phyloP scores from a whole-genome alignment of 371 early-diverging fungal species.

The Rhizopus microsporus region DNA sequence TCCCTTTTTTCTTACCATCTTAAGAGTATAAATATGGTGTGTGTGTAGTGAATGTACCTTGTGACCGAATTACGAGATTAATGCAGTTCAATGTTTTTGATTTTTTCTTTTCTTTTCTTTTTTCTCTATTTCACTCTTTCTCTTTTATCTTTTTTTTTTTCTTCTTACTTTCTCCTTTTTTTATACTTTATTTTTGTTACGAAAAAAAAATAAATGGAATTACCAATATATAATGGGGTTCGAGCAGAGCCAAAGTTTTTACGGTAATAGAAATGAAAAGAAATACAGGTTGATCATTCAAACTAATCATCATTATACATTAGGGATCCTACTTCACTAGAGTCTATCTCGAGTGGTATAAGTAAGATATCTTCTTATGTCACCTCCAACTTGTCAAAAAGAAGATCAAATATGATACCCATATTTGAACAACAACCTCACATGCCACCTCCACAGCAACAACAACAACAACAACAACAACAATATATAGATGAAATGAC shows the following conservation, averaged over 20 bases:
- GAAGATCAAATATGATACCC: conserved; percentile 43
- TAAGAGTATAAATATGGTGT: background rate
- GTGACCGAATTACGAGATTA: conserved; percentile 1
- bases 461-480: conserved; percentile 27
- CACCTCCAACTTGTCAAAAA: conserved; percentile 46
- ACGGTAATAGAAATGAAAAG: conserved; percentile 22
- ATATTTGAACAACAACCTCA: conserved; percentile 37
- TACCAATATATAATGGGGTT: conserved; percentile 39
- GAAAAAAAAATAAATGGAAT: conserved; percentile 8
- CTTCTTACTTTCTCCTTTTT: background rate
- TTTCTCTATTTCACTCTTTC: conserved; percentile 3
- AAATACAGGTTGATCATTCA: background rate
- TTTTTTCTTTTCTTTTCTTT: conserved; percentile 3
- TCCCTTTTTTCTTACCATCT: background rate
- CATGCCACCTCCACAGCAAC: conserved; percentile 20
- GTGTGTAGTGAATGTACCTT: background rate
- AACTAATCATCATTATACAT: background rate
- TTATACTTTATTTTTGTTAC: conserved; percentile 3
- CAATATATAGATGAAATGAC: conserved; percentile 13
- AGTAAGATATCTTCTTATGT: conserved; percentile 63
- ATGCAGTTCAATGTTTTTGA: conserved; percentile 1
- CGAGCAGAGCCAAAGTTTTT: conserved; percentile 53
- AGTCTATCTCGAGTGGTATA: conserved; percentile 59
- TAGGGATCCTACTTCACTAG: conserved; percentile 64
- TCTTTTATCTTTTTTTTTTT: conserved; percentile 2